Percentiles rank a stretch among this genome's conserved stretches.
Conservation (phyloP, 2,329 filamentous ascomycete genomes). For the Monilinia vaccinii-corymbosi region DNA sequence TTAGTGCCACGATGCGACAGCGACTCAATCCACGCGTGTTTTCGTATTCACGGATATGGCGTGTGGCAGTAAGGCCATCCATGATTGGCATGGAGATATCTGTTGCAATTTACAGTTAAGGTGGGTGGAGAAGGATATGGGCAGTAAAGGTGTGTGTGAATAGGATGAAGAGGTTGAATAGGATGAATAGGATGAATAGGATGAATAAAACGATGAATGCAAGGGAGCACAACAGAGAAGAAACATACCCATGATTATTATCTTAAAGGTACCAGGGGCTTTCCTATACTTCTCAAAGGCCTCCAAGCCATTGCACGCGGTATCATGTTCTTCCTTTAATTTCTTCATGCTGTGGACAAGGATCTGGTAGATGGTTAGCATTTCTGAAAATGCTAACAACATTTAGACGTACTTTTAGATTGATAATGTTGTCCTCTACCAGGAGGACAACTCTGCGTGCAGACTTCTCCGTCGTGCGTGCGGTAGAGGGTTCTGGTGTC, state of each 20-base stretch:
- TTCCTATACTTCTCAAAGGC: constrained; percentile 32
- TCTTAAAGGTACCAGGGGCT: constrained; percentile 15
- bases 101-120: constrained; percentile 14
- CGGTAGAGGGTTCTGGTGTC: background rate
- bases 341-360: constrained; percentile 21
- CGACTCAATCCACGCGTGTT: constrained; percentile 31
- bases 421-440: constrained; percentile 34
- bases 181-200: no score
- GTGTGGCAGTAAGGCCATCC: constrained; percentile 39
- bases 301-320: constrained; percentile 37
- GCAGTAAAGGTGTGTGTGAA: background rate
- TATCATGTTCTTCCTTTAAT: constrained; percentile 23
- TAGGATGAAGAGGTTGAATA: background rate
- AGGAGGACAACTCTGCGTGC: constrained; percentile 24
- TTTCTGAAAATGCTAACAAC: background rate
- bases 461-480: background rate
- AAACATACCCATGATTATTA: constrained; percentile 29
- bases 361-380: constrained; percentile 9
- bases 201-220: no score
- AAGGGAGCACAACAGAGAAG: background rate
- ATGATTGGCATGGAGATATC: constrained; percentile 48
- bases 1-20: constrained; percentile 41
- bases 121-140: background rate
- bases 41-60: constrained; percentile 39
- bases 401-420: constrained; percentile 23